Evolutionary conservation across 2,329 filamentous ascomycete species (phyloP), one percentile per base, ranked within the genome.

Genomic region (Xylariaceae sp.): DNA sequence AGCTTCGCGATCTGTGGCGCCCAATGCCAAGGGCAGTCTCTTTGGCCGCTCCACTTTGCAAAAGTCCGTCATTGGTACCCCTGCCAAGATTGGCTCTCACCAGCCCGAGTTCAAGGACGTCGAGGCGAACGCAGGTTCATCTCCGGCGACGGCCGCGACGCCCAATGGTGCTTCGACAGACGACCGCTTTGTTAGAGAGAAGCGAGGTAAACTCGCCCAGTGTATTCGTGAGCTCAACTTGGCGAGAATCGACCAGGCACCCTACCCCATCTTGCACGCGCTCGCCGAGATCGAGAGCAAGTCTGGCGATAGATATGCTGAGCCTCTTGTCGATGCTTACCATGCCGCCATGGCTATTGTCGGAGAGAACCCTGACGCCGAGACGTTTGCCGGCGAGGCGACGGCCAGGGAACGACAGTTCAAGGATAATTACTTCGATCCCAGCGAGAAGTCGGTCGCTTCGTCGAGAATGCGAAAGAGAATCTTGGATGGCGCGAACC

Each of bases 41-140:
- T 89, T 84, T 58, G 82, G 81, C 56, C 79, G 79, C 59, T 90
- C 90, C 10, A 84, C 80, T 55, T 79, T 95, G 68, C 87, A 89
- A 60, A 89, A 88, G 67, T 96, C 93, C 8, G 88, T 97, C 56
- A 94, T 97, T 72, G 93, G 93, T 51, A 86, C 87, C 30, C 86
- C 91, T 10, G 88, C 83, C 67, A 82, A 83, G 62, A 84, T 88
- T 59, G 86, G 88, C 37, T 77, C 81, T 13, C 85, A 91, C 63
- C 76, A 82, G 56, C 71, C 82, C 37, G 81, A 85, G 58, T 92
- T 92, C 68, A 82, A 86, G 13, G 89, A 93, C 66, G 79, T 88
- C 8, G 82, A 86, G 57, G 81, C 84, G 51, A 79, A 80, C 49
- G 82, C 79, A 39, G 80, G 81, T 47, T 71, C 77, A 10, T 76